Evolutionary conservation across 371 early-diverging fungal genomes (phyloP).

Genomic region (Apophysomyces variabilis): DNA sequence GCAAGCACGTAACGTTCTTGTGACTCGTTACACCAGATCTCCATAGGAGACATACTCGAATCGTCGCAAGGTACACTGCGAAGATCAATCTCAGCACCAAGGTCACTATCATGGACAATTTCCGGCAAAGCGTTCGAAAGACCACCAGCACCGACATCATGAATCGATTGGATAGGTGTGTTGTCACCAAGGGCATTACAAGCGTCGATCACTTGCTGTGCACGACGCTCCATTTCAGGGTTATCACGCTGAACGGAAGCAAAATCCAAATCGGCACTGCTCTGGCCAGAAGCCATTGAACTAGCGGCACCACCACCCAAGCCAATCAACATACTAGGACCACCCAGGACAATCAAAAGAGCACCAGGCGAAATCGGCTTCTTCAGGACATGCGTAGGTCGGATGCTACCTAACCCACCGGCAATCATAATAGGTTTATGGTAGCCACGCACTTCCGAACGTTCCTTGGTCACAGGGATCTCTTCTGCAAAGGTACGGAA

Average conservation of each 20-base stretch:
- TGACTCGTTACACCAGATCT: constrained; percentile 98
- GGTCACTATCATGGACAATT: constrained; percentile 92
- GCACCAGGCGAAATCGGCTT: constrained; percentile 81
- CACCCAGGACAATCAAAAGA: constrained; percentile 90
- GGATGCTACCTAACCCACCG: constrained; percentile 93
- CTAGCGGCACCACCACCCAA: constrained; percentile 98
- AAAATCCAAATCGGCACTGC: constrained; percentile 91
- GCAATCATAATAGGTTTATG: constrained; percentile 99
- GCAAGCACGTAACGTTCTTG: constrained; percentile 98
- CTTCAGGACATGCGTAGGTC: constrained; percentile 87
- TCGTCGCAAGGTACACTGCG: constrained; percentile 91
- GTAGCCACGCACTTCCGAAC: constrained; percentile 83
- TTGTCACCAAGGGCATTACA: constrained; percentile 82
- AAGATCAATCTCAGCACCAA: constrained; percentile 90
- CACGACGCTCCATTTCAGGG: constrained; percentile 97
- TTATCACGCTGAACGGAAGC: constrained; percentile 98
- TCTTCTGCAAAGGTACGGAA: constrained; percentile 93
- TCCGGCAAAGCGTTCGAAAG: constrained; percentile 97
- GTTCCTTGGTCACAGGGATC: constrained; percentile 57
- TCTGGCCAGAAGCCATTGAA: constrained; percentile 90
- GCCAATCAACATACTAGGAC: constrained; percentile 97
- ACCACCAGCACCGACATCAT: constrained; percentile 99
- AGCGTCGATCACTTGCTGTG: constrained; percentile 94
- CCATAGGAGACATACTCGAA: constrained; percentile 95
- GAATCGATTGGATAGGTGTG: constrained; percentile 91